phyloP scores from a whole-genome alignment of 139 green algal genomes.

The Tetradesmus obliquus region DNA sequence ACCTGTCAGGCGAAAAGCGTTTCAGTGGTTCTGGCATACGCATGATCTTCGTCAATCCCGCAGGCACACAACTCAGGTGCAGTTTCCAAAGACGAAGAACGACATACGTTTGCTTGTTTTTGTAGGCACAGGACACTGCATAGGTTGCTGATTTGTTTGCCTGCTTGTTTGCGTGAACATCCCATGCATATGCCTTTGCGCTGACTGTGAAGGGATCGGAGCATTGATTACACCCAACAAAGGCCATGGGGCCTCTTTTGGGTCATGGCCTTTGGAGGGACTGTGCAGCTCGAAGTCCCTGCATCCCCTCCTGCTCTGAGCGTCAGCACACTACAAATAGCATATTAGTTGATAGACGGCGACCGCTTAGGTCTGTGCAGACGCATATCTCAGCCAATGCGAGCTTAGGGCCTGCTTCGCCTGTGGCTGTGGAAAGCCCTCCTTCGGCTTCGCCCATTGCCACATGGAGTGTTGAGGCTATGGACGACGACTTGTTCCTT shows the following conservation, averaged over 20 bases:
- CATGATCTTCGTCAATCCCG: no score
- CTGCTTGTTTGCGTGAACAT: neutral
- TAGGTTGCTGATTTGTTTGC: neutral
- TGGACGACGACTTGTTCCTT: slow-evolving; percentile 8
- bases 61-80: no score
- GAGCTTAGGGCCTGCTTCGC: slow-evolving; percentile 3
- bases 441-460: slow-evolving; percentile 14
- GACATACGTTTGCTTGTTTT: no score
- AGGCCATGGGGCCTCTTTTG: slow-evolving; percentile 1
- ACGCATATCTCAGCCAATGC: slow-evolving; percentile 39
- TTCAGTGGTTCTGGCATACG: no score
- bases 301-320: neutral
- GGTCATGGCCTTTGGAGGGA: slow-evolving; percentile 2
- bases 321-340: neutral
- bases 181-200: neutral
- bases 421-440: slow-evolving; percentile 1
- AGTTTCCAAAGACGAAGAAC: no score
- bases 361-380: neutral
- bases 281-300: slow-evolving; percentile 4
- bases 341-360: neutral
- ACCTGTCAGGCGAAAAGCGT: no score
- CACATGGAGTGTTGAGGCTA: slow-evolving; percentile 24
- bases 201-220: neutral
- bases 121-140: neutral
- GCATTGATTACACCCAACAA: neutral